Percentiles rank a stretch among this genome's conserved stretches.
These are phyloP conservation scores for Chaetomidium leptoderma DNA, from an alignment of 495 filamentous ascomycete species.

Conservation along the genomic window DNA sequence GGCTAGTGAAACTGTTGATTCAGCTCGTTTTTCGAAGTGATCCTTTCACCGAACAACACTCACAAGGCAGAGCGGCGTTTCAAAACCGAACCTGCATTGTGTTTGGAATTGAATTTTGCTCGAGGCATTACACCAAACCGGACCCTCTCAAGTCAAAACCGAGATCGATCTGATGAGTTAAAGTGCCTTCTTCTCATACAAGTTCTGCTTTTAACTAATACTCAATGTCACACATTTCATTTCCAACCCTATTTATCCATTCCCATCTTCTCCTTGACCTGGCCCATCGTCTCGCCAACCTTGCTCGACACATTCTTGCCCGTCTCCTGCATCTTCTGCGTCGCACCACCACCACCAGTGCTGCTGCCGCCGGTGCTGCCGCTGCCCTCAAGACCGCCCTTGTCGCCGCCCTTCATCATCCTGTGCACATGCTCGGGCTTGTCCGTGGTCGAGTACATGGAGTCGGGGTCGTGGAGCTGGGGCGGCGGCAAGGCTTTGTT, in stretches of 20 bases:
- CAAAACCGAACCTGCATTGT: too few species aligned
- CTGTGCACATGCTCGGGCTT: constrained; percentile 8
- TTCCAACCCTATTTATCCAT: constrained; percentile 29
- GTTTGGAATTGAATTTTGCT: too few species aligned
- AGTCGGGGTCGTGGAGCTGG: constrained; percentile 25
- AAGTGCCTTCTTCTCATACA: too few species aligned
- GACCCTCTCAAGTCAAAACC: too few species aligned
- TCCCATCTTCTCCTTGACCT: constrained; percentile 26
- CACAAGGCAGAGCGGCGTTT: too few species aligned
- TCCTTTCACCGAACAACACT: too few species aligned
- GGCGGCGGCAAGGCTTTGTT: background rate
- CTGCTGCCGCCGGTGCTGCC: constrained; percentile 3
- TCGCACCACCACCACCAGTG: background rate
- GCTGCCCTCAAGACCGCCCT: constrained; percentile 11
- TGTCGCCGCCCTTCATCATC: background rate
- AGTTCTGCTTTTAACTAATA: too few species aligned
- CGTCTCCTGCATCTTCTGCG: constrained; percentile 13
- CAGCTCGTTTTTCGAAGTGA: too few species aligned
- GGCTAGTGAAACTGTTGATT: too few species aligned
- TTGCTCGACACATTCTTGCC: constrained; percentile 15
- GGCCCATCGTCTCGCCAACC: constrained; percentile 23
- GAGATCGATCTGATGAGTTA: too few species aligned
- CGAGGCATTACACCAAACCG: too few species aligned
- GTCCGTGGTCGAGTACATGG: constrained; percentile 17
- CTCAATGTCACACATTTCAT: too few species aligned